Evolutionary conservation across 2,329 filamentous ascomycete species (phyloP), one percentile per base, ranked within the genome.

Genomic region (Plectosphaerella sp.): DNA sequence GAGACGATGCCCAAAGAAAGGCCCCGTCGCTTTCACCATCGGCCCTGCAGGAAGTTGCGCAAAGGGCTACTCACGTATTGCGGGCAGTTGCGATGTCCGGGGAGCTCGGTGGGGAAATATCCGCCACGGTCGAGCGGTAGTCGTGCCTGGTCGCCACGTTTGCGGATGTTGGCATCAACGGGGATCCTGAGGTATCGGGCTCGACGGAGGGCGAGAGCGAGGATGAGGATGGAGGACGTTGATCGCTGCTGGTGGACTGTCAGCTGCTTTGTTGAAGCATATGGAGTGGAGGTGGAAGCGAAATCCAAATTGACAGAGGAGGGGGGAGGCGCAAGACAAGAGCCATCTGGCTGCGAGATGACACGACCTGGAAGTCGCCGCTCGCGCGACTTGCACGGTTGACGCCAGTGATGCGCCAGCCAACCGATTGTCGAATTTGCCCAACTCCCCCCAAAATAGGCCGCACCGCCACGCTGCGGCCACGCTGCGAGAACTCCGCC

Each of bases 51-150:
- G 28, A 33, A 33, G 8, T 33, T 33, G 28, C 28, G 28, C 28
- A 12, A 33, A 12, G 28, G 28, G 28, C 28, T 10, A 74, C 77
- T 73, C 69, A 80, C 76, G 59, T 64, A 58, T 72, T 53, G 49
- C 61, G 64, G 36, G 62, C 59, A 48, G 66, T 64, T 45, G 64
- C 61, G 10, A 69, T 59, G 52, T 83, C 80, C 22, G 80, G 79
- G 42, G 80, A 83, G 67, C 79, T 83, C 28, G 78, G 79, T 49
- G 80, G 80, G 11, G 80, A 83, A 55, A 83, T 72, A 20, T 72
- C 69, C 62, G 71, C 63, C 45, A 49, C 56, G 36, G 52, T 52
- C 47, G 52, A 52, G 42, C 25, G n/a, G 45, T 56, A 56, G 9
- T 35, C 45, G 42, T 48, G 52, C 39, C 35, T 47, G 55, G 54